Evolutionary conservation across 2,329 filamentous ascomycete species (phyloP), one percentile per base, ranked within the genome.

Genomic region (Kalaharituber pfeilii): DNA sequence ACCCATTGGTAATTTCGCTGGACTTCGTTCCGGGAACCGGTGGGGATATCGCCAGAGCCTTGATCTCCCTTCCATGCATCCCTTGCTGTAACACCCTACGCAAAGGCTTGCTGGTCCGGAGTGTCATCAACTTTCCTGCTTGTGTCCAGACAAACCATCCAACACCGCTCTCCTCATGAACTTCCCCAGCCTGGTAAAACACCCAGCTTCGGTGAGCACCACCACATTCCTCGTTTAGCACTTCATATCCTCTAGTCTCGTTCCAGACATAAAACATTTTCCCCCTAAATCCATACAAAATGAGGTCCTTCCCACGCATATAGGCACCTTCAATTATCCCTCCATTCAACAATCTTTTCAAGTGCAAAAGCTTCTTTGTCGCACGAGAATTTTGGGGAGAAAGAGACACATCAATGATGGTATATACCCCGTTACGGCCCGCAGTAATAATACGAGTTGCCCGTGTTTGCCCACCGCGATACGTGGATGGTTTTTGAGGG

Each of bases 51-150:
- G 78, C 74, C 57, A 77, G 67, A 1, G 76, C 69, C 66, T 84
- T 85, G 61, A 96, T 84, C 68, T 98, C 91, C 53, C 91, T 74
- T 0, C 91, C 91, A 67, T 98, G 91, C 0, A 79, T 79, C 5
- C 91, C 89, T 0, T 69, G 62, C 59, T 81, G 79, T 11, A 94
- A 59, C 0, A 74, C 24, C 66, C 8, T 66, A 62, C 65, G 69
- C 27, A 9, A n/a, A n/a, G 47, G 24, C 24, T 5, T 18, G 8
- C n/a, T 33, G 11, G 18, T 3, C 15, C 15, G 47, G 13, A 24
- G 11, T 22, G 25, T n/a, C 20, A 13, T 18, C 42, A 55, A 52
- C 52, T 59, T 68, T 1, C 78, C 77, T 4, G 80, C 79, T 66
- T 85, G 81, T 2, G 82, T 89, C 75, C 84, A 95, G 0, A 84